Base-by-base conservation (phyloP, 2,329 filamentous ascomycete genomes). In the Aschersonia sp. region DNA sequence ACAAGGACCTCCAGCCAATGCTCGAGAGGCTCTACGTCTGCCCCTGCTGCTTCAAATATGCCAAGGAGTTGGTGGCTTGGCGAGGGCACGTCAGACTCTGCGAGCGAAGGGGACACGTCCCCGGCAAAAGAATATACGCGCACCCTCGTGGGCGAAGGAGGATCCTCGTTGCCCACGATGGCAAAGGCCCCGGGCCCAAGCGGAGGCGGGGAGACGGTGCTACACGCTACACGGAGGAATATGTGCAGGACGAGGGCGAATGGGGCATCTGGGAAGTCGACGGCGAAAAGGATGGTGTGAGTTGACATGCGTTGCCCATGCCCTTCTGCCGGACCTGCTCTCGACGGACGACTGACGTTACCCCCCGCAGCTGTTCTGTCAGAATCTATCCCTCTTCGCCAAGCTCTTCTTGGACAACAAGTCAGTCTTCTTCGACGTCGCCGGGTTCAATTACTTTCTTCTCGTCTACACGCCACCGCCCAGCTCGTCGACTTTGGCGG, bases 341-440 rank as follows among this genome's bases (percentile, higher is more conserved):
- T 2, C 14, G 14, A 14, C 14, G 14, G 1, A 37, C 7, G 32
- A 11, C 32, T 37, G 32, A 37, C 32, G 2, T 11, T 37, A 37
- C 32, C 32, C 7, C 5, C 46, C 43, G 30, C 51, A 82, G 74
- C 76, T 95, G 32, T 97, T 94, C 62, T 89, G 87, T 55, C 92
- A 97, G 66, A 95, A 95, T 57, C 76, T 98, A 10, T 95, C 87
- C 8, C 81, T 98, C 43, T 95, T 97, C 63, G 89, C 88, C 31
- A 98, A 97, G 66, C 79, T 98, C 43, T 98, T 97, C 64, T 83
- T 98, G 53, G 89, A 97, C 64, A 95, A 94, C 60, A 98, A 98
- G 61, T 95, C 87, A 6, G 89, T 98, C 55, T 97, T 95, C 67
- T 98, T 95, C 70, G 92, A 98, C 59, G 89, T 95, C 43, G 80